Base-by-base conservation (phyloP, 2,329 filamentous ascomycete genomes). In the Xenosphaeropsis pyriputrescens region DNA sequence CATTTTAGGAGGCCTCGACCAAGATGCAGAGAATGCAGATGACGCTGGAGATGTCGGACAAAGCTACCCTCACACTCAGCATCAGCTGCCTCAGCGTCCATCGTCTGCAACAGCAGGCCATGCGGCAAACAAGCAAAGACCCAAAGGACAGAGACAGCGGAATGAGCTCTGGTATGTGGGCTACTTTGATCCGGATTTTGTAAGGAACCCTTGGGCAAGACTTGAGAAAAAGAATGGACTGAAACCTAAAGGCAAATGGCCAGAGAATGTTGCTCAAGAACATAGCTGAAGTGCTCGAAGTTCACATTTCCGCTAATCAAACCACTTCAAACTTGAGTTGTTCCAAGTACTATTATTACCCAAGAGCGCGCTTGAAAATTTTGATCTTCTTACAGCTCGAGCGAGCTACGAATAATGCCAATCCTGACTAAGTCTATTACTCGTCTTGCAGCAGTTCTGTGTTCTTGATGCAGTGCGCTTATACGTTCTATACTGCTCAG, bases 161-260 rank as follows among this genome's bases (percentile, higher is more conserved):
- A 62, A 65, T 43, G 57, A 60, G 41, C 58, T 57, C 1, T 83
- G 79, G 63, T 82, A 78, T 56, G 59, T 67, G 30, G 74, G 66
- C 29, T 84, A 82, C 54, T 86, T 85, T 54, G 70, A 83, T 41
- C 69, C 72, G 0, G 68, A 64, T 41, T 82, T 78, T 43, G 73
- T 84, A 47, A 67, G 77, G 52, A 84, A 88, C 52, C 82, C 82
- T 0, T 88, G 82, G 82, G 69, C 65, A 36, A 55, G 51, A 7
- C 56, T 79, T 15, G 74, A 79, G 53, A 57, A 59, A 47, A 47
- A 54, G 6, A 54, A 54, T 17, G 64, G 65, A 0, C 45, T 77
- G 34, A 45, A 56, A 30, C 42, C 65, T 1, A 51, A 52, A 12
- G 69, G 66, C 2, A 50, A 46, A 0, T 77, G 70, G 71, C 22